Evolutionary conservation across 1,284 basidiomycete species (phyloP).

Genomic region (Pseudozyma pruni): DNA sequence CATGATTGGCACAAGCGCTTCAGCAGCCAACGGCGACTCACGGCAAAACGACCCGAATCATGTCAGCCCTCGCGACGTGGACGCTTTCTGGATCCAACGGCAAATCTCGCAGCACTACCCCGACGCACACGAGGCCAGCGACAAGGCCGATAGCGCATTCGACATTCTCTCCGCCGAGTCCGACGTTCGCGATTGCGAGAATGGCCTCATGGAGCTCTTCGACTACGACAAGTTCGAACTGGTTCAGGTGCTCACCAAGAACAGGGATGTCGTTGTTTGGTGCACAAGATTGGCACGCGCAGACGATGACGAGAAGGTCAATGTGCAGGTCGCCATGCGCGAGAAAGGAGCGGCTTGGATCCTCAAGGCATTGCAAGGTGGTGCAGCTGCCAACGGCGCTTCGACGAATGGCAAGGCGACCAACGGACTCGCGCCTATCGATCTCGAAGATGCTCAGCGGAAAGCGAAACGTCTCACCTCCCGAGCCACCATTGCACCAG

Average conservation of each 20-base stretch:
- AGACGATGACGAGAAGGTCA: slow-evolving; percentile 87
- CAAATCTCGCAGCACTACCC: slow-evolving; percentile 89
- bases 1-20: slow-evolving; percentile 46
- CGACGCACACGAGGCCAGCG: slow-evolving; percentile 91
- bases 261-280: slow-evolving; percentile 96
- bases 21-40: slow-evolving; percentile 68
- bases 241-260: slow-evolving; percentile 90
- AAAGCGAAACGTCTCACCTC: slow-evolving; percentile 74
- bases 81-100: slow-evolving; percentile 98
- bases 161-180: slow-evolving; percentile 85
- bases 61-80: slow-evolving; percentile 88
- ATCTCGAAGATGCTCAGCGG: slow-evolving; percentile 74
- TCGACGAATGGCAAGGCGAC: slow-evolving; percentile 26
- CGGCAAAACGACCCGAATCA: slow-evolving; percentile 68
- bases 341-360: slow-evolving; percentile 98
- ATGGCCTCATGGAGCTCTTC: slow-evolving; percentile 95
- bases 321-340: slow-evolving; percentile 97
- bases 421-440: slow-evolving; percentile 75
- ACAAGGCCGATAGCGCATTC: slow-evolving; percentile 87
- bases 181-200: slow-evolving; percentile 93
- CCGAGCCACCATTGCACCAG: slow-evolving; percentile 88
- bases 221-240: slow-evolving; percentile 91
- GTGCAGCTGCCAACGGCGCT: slow-evolving; percentile 9
- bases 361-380: slow-evolving; percentile 77
- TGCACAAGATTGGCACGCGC: slow-evolving; percentile 94